phyloP scores from a whole-genome alignment of 345 rosid genomes.

The Syzygium aqueum region DNA sequence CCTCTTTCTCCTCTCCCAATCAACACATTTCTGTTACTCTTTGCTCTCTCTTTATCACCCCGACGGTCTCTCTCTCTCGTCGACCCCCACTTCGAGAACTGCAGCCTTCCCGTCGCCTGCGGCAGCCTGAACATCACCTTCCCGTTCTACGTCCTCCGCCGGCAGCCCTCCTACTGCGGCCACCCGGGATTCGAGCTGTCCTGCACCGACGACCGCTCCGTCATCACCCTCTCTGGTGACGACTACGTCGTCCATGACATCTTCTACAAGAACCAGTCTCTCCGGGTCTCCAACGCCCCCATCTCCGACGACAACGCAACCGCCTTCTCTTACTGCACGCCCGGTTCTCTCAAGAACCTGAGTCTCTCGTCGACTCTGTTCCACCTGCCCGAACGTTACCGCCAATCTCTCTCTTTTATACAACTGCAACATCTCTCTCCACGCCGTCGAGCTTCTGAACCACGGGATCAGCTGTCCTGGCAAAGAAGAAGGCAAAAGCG shows the following conservation, averaged over 20 bases:
- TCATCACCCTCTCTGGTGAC: conserved; percentile 8
- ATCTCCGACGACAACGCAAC: neutral
- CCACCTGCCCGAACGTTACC: neutral
- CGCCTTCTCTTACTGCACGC: neutral
- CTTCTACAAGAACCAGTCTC: conserved; percentile 15
- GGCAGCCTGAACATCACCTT: conserved; percentile 15
- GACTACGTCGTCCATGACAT: conserved; percentile 14
- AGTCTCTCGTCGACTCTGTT: conserved; percentile 7
- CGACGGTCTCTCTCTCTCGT: neutral
- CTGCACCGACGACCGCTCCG: conserved; percentile 14
- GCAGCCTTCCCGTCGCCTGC: conserved; percentile 14
- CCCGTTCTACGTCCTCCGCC: conserved; percentile 23
- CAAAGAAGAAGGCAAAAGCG: neutral
- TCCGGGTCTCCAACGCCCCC: conserved; percentile 21
- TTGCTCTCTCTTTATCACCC: neutral
- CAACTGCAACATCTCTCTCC: conserved; percentile 10
- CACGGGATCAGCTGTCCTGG: conserved; percentile 5
- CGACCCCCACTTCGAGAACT: conserved; percentile 6
- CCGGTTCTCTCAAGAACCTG: conserved; percentile 5
- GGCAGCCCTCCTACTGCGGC: conserved; percentile 22
- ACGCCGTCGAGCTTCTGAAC: neutral
- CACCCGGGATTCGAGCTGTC: conserved; percentile 32
- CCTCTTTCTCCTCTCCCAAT: neutral
- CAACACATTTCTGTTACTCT: neutral
- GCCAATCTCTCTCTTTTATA: conserved; percentile 2